phyloP scores from a whole-genome alignment of 2,329 filamentous ascomycete genomes.

The Aschersonia sp. region DNA sequence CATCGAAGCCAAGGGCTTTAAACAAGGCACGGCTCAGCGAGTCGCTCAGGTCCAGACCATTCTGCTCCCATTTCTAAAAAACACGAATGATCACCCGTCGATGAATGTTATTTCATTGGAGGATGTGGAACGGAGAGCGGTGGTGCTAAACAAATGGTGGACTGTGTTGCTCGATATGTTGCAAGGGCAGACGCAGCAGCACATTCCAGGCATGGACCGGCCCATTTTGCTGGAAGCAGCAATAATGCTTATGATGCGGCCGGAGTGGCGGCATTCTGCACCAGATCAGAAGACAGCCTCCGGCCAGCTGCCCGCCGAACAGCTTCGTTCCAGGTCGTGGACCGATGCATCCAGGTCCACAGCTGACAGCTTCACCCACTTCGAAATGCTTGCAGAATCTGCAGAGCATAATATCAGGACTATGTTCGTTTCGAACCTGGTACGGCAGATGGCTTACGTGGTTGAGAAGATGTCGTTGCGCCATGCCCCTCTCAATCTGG shows the following conservation, averaged over 20 bases:
- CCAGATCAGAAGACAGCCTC: constrained; percentile 49
- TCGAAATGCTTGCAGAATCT: constrained; percentile 41
- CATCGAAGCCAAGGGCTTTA: constrained; percentile 39
- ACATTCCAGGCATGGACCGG: constrained; percentile 71
- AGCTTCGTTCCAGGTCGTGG: constrained; percentile 27
- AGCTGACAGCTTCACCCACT: constrained; percentile 48
- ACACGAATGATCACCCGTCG: constrained; percentile 53
- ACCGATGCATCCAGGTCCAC: constrained; percentile 43
- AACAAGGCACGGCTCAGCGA: constrained; percentile 52
- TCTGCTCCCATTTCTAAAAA: constrained; percentile 64
- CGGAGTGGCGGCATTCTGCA: constrained; percentile 70
- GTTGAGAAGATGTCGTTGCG: constrained; percentile 77
- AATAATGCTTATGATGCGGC: constrained; percentile 70
- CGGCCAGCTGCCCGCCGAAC: constrained; percentile 36
- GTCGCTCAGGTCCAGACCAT: constrained; percentile 58
- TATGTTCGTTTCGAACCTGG: constrained; percentile 70
- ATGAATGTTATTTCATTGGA: constrained; percentile 53
- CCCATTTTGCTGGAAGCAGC: constrained; percentile 67
- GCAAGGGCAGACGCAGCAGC: constrained; percentile 50
- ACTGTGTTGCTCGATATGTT: constrained; percentile 67
- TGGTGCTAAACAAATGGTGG: constrained; percentile 87
- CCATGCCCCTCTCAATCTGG: constrained; percentile 48
- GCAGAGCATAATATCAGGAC: constrained; percentile 80
- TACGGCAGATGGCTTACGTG: constrained; percentile 73
- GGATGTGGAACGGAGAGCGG: constrained; percentile 66